phyloP scores from a whole-genome alignment of 2,329 filamentous ascomycete species.

The Penicillium sp. region DNA sequence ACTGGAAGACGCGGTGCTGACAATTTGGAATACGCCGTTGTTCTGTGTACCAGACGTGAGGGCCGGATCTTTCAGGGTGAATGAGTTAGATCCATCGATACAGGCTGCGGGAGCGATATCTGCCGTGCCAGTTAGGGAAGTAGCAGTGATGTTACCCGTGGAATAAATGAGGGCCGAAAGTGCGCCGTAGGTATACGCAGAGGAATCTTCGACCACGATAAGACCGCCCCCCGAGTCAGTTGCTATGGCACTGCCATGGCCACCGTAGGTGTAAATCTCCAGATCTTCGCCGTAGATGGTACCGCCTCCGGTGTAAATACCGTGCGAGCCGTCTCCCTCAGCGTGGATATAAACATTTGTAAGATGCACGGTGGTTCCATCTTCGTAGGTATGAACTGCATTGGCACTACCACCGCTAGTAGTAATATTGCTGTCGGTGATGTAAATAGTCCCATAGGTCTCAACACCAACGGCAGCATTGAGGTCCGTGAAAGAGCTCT shows the following conservation, averaged over 20 bases:
- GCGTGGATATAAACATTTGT: conserved; percentile 7
- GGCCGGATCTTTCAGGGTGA: conserved; percentile 10
- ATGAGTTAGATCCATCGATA: conserved; percentile 18
- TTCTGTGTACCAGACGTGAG: conserved; percentile 13
- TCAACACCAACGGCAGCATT: conserved; percentile 17
- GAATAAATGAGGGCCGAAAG: conserved; percentile 15
- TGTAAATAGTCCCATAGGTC: conserved; percentile 14
- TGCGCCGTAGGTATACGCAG: conserved; percentile 11
- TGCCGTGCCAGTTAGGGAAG: conserved; percentile 1
- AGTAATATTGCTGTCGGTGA: conserved; percentile 9
- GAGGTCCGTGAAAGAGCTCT: too few relatives aligned
- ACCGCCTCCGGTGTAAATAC: conserved; percentile 13
- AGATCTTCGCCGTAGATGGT: conserved; percentile 9
- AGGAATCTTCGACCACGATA: conserved; percentile 8
- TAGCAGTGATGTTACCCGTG: conserved; percentile 14
- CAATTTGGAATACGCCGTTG: conserved; percentile 15
- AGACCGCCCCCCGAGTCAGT: conserved; percentile 13
- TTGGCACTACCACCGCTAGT: conserved; percentile 5
- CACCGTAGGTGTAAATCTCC: conserved; percentile 6
- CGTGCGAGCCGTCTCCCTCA: conserved; percentile 14
- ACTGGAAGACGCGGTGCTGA: conserved; percentile 6
- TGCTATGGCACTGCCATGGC: conserved; percentile 15
- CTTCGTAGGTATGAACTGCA: conserved; percentile 14
- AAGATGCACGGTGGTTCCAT: conserved; percentile 6
- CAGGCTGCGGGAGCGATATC: conserved; percentile 13